Evolutionary conservation across 768 basidiomycete genomes (phyloP), one percentile per base, ranked within the genome.

Genomic region (Mycena sanguinolenta): DNA sequence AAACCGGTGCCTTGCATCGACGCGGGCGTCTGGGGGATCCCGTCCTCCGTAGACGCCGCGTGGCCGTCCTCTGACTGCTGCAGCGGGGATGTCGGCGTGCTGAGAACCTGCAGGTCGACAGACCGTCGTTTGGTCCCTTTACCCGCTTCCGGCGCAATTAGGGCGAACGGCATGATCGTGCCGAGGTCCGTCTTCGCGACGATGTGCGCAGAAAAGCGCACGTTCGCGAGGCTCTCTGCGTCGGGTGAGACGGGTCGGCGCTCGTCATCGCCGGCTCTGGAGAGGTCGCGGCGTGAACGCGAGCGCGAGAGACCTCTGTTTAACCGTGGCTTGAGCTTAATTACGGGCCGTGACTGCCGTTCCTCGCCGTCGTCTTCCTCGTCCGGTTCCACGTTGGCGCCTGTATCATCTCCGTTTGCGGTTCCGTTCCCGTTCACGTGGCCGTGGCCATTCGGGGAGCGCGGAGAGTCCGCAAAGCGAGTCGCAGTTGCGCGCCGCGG

Each of bases 141-240:
- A 50, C 79, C 82, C 39, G 82, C 71, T 80, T 95, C 92, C 3
- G 94, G 95, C 25, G 91, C 86, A 76, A 95, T 92, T 55, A 96
- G 81, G 10, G 93, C 93, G 76, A 95, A 95, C 7, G 94, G 94
- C 71, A 95, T 84, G 25, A 91, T 79, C 16, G 82, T 79, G 30
- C 79, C 82, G 58, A 95, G 81, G 75, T 91, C 88, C 13, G 83
- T 82, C 76, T 89, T 91, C 19, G 91, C 85, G 27, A 95, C 84
- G 59, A 87, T 82, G 63, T 88, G 86, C 10, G 93, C 93, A 13
- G 92, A 93, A 81, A 94, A 94, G 44, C 92, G 90, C 60, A 92
- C 85, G 74, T 90, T 92, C 23, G 93, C 92, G 27, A 95, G 82
- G 72, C 91, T 93, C 36, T 92, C 92, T 63, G 83, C 81, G 72